A percentile compares a stretch with the other conserved stretches of the same genome.
phyloP scores from a whole-genome alignment of 352 stramenopile species.

The Thalassiosira mediterranea region DNA sequence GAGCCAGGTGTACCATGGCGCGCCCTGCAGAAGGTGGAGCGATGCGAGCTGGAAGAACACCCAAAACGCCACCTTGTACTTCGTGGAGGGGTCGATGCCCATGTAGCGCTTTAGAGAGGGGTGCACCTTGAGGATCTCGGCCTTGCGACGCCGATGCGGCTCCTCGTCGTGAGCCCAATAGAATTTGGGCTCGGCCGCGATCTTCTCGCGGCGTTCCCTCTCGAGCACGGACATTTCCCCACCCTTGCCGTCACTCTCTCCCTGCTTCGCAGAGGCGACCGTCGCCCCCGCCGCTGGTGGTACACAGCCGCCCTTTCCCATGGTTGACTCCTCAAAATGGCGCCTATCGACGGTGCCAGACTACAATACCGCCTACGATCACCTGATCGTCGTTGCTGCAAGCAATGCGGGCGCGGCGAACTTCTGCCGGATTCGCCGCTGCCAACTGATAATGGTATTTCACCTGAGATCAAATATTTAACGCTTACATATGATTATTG shows the following conservation, averaged over 20 bases:
- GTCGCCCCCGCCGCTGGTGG: neutral
- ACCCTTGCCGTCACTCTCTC: neutral
- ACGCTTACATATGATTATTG: too few species aligned
- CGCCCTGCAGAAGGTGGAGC: slow-evolving; percentile 82
- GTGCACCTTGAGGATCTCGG: slow-evolving; percentile 81
- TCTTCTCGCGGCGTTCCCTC: slow-evolving; percentile 44
- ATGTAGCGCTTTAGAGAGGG: slow-evolving; percentile 89
- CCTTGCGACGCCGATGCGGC: slow-evolving; percentile 83
- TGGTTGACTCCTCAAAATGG: too few species aligned
- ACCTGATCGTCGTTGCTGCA: too few species aligned
- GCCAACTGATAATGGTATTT: too few species aligned
- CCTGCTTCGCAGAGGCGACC: neutral
- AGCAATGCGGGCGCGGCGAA: too few species aligned
- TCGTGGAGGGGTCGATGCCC: slow-evolving; percentile 84
- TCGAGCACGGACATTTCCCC: slow-evolving; percentile 19
- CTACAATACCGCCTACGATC: too few species aligned
- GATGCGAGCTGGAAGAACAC: slow-evolving; percentile 88
- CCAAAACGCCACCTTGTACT: slow-evolving; percentile 86
- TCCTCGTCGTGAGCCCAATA: slow-evolving; percentile 87
- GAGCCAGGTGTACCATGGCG: slow-evolving; percentile 79
- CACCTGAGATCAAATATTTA: too few species aligned
- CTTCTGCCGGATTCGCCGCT: too few species aligned
- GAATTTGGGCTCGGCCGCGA: slow-evolving; percentile 79
- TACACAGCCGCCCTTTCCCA: slow-evolving; percentile 50
- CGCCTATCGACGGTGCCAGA: too few species aligned